Percentiles rank a stretch among this genome's conserved stretches.
Conservation (phyloP, 148 eudicot species). For the Tetragonia tetragonoides region DNA sequence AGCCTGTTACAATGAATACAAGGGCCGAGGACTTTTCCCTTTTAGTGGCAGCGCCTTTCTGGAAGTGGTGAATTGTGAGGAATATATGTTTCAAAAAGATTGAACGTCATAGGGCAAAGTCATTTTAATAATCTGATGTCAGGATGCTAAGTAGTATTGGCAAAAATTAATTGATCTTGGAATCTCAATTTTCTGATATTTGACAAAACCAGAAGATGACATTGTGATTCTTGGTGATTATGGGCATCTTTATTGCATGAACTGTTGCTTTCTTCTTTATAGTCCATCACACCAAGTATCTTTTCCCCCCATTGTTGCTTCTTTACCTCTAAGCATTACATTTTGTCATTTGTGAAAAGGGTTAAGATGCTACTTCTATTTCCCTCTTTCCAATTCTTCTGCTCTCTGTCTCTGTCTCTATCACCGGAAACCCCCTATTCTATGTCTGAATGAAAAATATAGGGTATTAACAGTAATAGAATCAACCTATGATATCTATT, state of each 20-base stretch:
- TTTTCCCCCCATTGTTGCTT: neutral
- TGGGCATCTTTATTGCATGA: neutral
- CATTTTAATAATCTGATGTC: constrained; percentile 9
- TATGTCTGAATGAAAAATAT: too few species aligned
- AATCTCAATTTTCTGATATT: neutral
- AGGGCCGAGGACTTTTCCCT: neutral
- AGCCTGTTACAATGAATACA: neutral
- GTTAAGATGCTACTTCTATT: neutral
- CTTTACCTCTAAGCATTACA: neutral
- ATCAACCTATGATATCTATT: too few species aligned
- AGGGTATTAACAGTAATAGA: too few species aligned
- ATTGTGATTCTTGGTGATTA: neutral
- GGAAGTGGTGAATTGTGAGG: constrained; percentile 15
- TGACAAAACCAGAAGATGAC: neutral
- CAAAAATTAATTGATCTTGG: constrained; percentile 2
- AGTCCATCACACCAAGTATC: neutral
- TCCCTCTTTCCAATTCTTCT: neutral
- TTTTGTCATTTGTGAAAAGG: neutral
- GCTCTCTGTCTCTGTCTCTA: too few species aligned
- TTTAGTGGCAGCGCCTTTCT: constrained; percentile 20
- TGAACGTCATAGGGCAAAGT: neutral
- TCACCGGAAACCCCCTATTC: too few species aligned
- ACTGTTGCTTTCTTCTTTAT: neutral
- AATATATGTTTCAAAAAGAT: constrained; percentile 14
- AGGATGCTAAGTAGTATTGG: constrained; percentile 5